These are phyloP conservation scores for Paraconiothyrium brasiliense DNA, from an alignment of 2,329 filamentous ascomycete species.

Conservation along the genomic window DNA sequence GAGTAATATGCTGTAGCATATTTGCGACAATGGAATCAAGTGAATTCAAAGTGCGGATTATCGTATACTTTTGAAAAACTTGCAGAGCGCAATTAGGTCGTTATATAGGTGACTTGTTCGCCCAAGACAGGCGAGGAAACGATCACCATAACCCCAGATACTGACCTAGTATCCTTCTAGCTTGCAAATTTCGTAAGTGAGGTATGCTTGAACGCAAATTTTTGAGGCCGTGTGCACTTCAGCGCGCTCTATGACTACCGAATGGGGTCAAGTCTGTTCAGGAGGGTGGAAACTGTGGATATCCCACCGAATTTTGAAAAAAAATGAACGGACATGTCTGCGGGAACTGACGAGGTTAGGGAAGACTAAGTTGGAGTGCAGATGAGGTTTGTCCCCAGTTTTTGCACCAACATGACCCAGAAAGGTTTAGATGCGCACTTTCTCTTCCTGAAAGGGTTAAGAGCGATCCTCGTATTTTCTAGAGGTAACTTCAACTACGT, in stretches of 20 bases:
- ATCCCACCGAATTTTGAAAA: not conserved
- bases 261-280: conserved; percentile 17
- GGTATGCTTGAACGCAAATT: not conserved
- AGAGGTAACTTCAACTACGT: not conserved
- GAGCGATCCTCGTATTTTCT: conserved; percentile 6
- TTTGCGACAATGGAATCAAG: not conserved
- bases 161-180: not conserved
- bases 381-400: not conserved
- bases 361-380: not conserved
- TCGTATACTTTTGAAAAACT: not conserved
- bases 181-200: not conserved
- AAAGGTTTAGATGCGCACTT: conserved; percentile 28
- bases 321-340: not conserved
- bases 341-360: not conserved
- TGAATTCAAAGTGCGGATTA: not conserved
- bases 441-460: conserved; percentile 28
- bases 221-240: not conserved
- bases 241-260: conserved; percentile 17
- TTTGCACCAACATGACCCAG: conserved; percentile 13
- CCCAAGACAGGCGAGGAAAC: not conserved
- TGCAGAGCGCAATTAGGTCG: not conserved
- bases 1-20: not conserved
- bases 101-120: not conserved
- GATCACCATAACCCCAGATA: not conserved
- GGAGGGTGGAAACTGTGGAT: not conserved